Evolutionary conservation across 164 flowering plant species (phyloP).

Genomic region (Echeveria elegans): DNA sequence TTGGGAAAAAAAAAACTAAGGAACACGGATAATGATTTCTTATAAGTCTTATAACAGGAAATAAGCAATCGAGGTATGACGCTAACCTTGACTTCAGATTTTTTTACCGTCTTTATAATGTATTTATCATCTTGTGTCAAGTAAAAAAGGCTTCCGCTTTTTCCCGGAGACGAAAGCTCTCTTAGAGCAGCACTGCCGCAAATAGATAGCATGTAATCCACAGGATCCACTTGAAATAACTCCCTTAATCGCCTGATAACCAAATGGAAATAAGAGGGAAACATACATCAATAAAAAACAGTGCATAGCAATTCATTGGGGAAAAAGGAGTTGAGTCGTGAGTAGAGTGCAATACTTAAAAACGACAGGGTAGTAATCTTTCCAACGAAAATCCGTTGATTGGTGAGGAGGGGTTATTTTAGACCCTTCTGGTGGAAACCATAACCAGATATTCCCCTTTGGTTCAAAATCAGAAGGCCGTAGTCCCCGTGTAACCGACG

Average conservation of each 20-base stretch:
- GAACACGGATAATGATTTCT: too few species aligned
- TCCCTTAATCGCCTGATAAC: neutral
- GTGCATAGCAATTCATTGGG: too few species aligned
- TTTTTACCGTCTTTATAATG: neutral
- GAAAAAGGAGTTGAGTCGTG: neutral
- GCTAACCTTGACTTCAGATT: neutral
- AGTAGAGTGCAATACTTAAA: constrained; percentile 34
- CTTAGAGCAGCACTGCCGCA: neutral
- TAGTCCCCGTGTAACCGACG: constrained; percentile 34
- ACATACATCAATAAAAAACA: neutral
- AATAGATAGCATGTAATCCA: neutral
- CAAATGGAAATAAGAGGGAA: neutral
- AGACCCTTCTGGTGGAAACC: constrained; percentile 68
- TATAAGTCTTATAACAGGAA: too few species aligned
- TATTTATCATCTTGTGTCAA: neutral
- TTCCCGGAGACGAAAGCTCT: neutral
- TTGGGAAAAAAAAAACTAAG: neutral
- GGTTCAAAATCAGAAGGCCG: constrained; percentile 55
- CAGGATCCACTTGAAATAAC: neutral
- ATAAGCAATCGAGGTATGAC: neutral
- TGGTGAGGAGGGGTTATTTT: constrained; percentile 63
- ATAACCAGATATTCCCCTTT: constrained; percentile 59
- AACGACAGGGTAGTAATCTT: constrained; percentile 66
- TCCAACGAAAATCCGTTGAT: constrained; percentile 61
- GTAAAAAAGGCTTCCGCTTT: neutral